These are phyloP conservation scores for Aspergillus biplanus DNA, from an alignment of 495 filamentous ascomycete species.

Conservation along the genomic window DNA sequence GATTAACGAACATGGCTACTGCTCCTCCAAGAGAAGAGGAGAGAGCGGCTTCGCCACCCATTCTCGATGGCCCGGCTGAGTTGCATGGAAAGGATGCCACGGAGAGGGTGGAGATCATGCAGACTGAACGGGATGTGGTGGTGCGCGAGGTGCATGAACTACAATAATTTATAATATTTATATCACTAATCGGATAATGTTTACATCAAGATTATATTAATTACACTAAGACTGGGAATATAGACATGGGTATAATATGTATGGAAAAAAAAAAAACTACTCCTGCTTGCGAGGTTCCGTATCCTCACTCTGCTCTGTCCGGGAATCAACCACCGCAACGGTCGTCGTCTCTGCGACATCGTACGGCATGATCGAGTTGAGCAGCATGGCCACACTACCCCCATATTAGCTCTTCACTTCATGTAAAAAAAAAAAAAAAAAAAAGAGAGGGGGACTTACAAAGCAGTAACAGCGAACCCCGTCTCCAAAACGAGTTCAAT, in stretches of 20 bases:
- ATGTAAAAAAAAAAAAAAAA: background rate
- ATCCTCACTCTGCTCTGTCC: background rate
- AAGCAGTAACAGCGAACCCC: constrained; percentile 64
- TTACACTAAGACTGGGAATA: background rate
- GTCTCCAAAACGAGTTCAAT: constrained; percentile 84
- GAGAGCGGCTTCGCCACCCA: too few relatives aligned
- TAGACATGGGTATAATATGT: background rate
- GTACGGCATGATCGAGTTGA: constrained; percentile 19
- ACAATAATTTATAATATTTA: too few relatives aligned
- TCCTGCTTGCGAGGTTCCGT: background rate
- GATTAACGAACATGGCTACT: background rate
- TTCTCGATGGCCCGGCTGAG: too few relatives aligned
- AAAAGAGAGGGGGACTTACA: constrained; percentile 30
- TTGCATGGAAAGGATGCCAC: too few relatives aligned
- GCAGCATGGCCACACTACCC: constrained; percentile 21
- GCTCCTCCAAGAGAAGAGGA: background rate
- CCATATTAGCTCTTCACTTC: background rate
- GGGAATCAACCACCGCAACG: background rate
- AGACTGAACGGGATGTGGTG: too few relatives aligned
- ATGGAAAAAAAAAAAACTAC: background rate
- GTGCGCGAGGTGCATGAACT: too few relatives aligned
- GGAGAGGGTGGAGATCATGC: too few relatives aligned
- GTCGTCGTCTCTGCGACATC: constrained; percentile 17
- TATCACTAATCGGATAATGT: too few relatives aligned
- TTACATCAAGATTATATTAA: background rate